phyloP scores from a whole-genome alignment of 331 rosid genomes.

The Erythrophleum ivorense region DNA sequence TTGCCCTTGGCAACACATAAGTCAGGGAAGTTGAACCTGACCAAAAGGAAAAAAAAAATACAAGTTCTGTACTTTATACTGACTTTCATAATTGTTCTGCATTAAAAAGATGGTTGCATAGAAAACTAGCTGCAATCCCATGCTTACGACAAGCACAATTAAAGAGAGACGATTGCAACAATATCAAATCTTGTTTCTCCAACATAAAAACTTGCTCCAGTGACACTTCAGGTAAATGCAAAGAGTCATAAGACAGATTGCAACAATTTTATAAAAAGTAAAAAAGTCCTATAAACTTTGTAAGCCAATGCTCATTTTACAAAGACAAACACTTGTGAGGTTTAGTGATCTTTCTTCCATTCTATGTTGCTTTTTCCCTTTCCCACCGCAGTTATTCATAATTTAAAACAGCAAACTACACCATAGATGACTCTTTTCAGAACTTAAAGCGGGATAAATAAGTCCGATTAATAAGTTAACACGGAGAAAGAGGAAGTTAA shows the following conservation, averaged over 20 bases:
- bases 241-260: background rate
- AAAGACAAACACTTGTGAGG: background rate
- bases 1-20: slow-evolving; percentile 47
- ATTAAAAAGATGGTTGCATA: background rate
- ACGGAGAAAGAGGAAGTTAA: background rate
- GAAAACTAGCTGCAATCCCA: background rate
- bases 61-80: background rate
- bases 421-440: background rate
- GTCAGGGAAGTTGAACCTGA: slow-evolving; percentile 54
- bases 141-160: background rate
- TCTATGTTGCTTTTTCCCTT: background rate
- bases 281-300: background rate
- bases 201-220: background rate
- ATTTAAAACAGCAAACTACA: background rate
- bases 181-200: background rate
- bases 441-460: background rate
- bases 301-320: background rate
- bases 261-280: background rate
- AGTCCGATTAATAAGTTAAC: background rate
- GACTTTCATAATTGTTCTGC: background rate
- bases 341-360: background rate
- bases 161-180: background rate
- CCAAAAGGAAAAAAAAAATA: background rate
- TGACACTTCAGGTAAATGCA: background rate
- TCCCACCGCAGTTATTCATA: background rate